phyloP scores from a whole-genome alignment of 345 rosid species.

The Anastatica hierochuntica region DNA sequence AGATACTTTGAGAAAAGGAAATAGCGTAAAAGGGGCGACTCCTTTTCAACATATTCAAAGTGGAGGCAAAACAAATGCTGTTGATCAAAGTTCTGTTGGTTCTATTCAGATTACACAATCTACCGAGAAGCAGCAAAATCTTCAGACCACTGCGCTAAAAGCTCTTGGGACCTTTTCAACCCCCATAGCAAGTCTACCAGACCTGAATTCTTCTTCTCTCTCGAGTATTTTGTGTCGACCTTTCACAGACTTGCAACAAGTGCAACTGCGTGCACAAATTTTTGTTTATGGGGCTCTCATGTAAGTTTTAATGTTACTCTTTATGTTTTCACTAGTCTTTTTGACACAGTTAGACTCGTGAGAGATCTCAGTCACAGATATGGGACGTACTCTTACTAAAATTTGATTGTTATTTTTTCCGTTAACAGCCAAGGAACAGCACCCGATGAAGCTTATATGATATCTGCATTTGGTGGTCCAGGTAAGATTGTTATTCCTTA shows the following conservation, averaged over 20 bases:
- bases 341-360: constrained; percentile 1
- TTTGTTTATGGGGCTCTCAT: constrained; percentile 95
- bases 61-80: constrained; percentile 37
- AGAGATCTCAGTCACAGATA: background rate
- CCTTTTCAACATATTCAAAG: constrained; percentile 36
- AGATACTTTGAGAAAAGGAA: constrained; percentile 53
- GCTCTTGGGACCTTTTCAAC: constrained; percentile 41
- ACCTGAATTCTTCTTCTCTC: constrained; percentile 52
- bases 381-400: constrained; percentile 2
- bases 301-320: constrained; percentile 38
- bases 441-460: constrained; percentile 97
- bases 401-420: constrained; percentile 6
- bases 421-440: constrained; percentile 70
- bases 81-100: constrained; percentile 35
- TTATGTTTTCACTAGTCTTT: constrained; percentile 3
- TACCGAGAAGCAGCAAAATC: constrained; percentile 47
- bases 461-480: constrained; percentile 89
- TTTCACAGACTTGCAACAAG: constrained; percentile 94
- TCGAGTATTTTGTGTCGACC: constrained; percentile 65
- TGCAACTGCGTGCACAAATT: constrained; percentile 97
- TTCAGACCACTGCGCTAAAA: constrained; percentile 38
- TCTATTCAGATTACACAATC: constrained; percentile 42
- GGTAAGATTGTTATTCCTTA: constrained; percentile 39
- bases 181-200: constrained; percentile 50
- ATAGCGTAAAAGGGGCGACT: constrained; percentile 31